These are phyloP conservation scores for Leptomonas seymouri DNA, from an alignment of 208 protist genomes.

Conservation along the genomic window DNA sequence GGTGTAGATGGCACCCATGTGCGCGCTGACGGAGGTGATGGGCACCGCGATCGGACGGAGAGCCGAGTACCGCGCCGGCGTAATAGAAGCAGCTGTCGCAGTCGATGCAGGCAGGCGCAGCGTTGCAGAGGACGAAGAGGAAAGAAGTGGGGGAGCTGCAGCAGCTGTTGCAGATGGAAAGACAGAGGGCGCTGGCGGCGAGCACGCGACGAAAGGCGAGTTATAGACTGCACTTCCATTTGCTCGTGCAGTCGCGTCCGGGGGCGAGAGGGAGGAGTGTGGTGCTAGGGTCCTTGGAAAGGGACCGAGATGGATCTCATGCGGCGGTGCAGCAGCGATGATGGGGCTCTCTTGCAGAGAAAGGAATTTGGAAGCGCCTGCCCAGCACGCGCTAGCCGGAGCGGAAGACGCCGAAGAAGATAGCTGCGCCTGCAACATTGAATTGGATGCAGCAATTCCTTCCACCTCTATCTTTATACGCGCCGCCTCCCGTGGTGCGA, in stretches of 20 bases:
- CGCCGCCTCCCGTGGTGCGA: slow-evolving; percentile 1
- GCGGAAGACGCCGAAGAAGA: neutral
- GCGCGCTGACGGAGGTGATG: slow-evolving; percentile 33
- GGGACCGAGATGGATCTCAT: neutral
- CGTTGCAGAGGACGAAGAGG: neutral
- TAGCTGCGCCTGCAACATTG: neutral
- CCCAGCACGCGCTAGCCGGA: neutral
- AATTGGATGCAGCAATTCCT: neutral
- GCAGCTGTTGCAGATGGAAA: neutral
- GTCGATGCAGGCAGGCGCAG: neutral
- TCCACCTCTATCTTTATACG: neutral
- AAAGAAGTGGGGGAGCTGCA: neutral
- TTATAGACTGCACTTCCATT: neutral
- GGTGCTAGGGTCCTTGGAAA: slow-evolving; percentile 4
- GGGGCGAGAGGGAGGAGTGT: slow-evolving; percentile 7
- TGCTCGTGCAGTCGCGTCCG: neutral
- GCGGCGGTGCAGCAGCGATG: neutral
- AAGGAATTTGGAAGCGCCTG: neutral
- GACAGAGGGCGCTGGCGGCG: neutral
- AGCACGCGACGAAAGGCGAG: neutral
- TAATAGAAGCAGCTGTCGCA: neutral
- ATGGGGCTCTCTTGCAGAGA: neutral
- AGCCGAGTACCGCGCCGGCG: neutral
- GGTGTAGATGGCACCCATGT: slow-evolving; percentile 67
- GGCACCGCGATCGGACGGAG: slow-evolving; percentile 44